phyloP scores from a whole-genome alignment of 139 green algal species.

The Bryopsis sp. region DNA sequence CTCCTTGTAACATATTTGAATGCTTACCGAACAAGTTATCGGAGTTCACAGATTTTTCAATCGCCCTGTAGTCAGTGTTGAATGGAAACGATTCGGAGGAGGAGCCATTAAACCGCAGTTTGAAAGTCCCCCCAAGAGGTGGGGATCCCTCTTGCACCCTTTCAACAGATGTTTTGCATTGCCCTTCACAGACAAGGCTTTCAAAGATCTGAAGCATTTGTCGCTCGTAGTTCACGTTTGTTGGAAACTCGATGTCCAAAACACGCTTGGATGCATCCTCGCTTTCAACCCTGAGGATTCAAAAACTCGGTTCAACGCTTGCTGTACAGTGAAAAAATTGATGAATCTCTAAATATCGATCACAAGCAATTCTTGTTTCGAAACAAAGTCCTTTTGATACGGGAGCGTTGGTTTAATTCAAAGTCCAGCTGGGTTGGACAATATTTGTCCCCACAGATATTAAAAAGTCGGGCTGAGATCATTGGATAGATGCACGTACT shows the following conservation, averaged over 20 bases:
- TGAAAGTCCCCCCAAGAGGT: conserved; percentile 3
- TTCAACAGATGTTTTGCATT: neutral
- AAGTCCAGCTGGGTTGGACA: too few relatives aligned
- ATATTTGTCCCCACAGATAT: too few relatives aligned
- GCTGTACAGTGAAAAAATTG: too few relatives aligned
- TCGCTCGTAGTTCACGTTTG: neutral
- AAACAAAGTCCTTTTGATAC: too few relatives aligned
- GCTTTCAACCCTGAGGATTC: neutral
- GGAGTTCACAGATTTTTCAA: neutral
- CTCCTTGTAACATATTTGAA: too few relatives aligned
- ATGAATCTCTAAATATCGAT: too few relatives aligned
- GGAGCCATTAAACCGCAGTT: neutral
- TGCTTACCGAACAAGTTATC: conserved; percentile 1
- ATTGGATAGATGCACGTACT: too few relatives aligned
- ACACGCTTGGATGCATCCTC: neutral
- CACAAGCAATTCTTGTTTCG: too few relatives aligned
- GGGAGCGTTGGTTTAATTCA: too few relatives aligned
- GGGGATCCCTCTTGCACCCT: conserved; percentile 1
- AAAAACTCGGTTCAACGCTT: too few relatives aligned
- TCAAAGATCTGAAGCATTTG: neutral
- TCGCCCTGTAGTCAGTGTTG: neutral
- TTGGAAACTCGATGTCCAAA: neutral
- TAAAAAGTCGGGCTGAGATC: too few relatives aligned
- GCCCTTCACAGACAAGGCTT: neutral
- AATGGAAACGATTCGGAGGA: neutral